Conservation (phyloP, 805 yeast genomes). For the Zygosaccharomyces pseudorouxii region DNA sequence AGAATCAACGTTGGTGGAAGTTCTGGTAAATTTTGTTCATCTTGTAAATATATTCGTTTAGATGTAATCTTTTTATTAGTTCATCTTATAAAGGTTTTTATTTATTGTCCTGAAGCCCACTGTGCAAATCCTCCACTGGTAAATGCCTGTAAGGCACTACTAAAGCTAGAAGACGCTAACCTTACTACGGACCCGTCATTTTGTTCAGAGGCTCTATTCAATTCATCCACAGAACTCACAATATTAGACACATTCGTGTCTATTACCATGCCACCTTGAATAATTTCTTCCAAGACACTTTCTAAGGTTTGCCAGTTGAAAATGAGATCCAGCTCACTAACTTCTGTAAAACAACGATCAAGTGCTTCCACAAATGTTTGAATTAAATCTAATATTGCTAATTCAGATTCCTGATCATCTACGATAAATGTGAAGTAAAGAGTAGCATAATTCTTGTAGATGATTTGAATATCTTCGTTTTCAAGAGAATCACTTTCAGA, state of each 20-base stretch:
- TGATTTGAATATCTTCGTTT: slow-evolving; percentile 77
- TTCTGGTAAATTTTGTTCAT: slow-evolving; percentile 19
- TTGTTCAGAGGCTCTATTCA: slow-evolving; percentile 29
- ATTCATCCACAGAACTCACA: slow-evolving; percentile 71
- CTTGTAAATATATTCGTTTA: slow-evolving; percentile 3
- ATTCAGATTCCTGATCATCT: slow-evolving; percentile 91
- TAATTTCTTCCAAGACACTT: slow-evolving; percentile 83
- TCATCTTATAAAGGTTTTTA: neutral
- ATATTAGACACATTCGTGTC: slow-evolving; percentile 82
- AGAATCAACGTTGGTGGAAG: slow-evolving; percentile 35
- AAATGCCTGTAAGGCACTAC: slow-evolving; percentile 33
- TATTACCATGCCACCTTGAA: slow-evolving; percentile 97
- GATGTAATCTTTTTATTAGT: neutral
- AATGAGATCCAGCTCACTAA: slow-evolving; percentile 93
- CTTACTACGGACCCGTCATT: slow-evolving; percentile 23
- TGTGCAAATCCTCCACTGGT: slow-evolving; percentile 34
- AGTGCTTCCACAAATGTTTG: slow-evolving; percentile 96
- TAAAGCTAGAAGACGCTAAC: slow-evolving; percentile 23
- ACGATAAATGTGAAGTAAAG: slow-evolving; percentile 93
- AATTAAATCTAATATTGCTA: slow-evolving; percentile 88
- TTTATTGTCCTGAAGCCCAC: slow-evolving; percentile 35
- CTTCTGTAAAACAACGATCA: slow-evolving; percentile 89
- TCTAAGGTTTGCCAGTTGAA: slow-evolving; percentile 97
- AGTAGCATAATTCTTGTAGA: slow-evolving; percentile 92
- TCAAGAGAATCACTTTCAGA: slow-evolving; percentile 34